Conservation (phyloP, 495 filamentous ascomycete genomes). For the Collariella sp. region DNA sequence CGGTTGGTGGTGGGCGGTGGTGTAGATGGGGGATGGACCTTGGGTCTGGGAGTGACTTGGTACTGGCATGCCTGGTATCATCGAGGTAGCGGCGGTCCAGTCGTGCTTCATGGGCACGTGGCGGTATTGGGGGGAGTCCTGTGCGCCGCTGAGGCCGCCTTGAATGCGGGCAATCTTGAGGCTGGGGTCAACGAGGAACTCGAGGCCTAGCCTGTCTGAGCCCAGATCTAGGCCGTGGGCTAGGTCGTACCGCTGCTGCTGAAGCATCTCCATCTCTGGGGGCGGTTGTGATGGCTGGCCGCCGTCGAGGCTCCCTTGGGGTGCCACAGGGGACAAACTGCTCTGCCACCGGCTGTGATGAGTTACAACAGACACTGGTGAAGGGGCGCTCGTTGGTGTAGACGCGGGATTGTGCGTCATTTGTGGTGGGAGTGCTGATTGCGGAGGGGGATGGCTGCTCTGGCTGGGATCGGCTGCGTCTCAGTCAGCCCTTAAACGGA, state of each 20-base stretch:
- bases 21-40: background rate
- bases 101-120: conserved; percentile 37
- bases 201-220: conserved; percentile 55
- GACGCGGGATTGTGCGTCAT: conserved; percentile 22
- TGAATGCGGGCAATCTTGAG: conserved; percentile 31
- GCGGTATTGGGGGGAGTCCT: conserved; percentile 28
- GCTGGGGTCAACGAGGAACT: conserved; percentile 53
- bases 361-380: conserved; percentile 25
- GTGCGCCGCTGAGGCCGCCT: conserved; percentile 29
- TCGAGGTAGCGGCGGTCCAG: conserved; percentile 32
- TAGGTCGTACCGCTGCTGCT: conserved; percentile 48
- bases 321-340: conserved; percentile 15
- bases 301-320: conserved; percentile 1
- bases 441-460: background rate
- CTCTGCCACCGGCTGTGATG: conserved; percentile 22
- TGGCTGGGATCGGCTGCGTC: conserved; percentile 3
- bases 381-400: conserved; percentile 31
- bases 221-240: conserved; percentile 51
- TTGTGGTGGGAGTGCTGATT: conserved; percentile 13
- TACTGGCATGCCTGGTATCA: background rate
- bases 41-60: background rate
- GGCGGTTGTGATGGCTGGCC: conserved; percentile 12
- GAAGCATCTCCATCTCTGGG: conserved; percentile 23
- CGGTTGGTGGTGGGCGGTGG: background rate
- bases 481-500: background rate